A percentile compares a stretch with the other conserved stretches of the same genome.
Evolutionary conservation across 2,329 filamentous ascomycete genomes (phyloP).

Genomic region (Aspergillus uvarum): DNA sequence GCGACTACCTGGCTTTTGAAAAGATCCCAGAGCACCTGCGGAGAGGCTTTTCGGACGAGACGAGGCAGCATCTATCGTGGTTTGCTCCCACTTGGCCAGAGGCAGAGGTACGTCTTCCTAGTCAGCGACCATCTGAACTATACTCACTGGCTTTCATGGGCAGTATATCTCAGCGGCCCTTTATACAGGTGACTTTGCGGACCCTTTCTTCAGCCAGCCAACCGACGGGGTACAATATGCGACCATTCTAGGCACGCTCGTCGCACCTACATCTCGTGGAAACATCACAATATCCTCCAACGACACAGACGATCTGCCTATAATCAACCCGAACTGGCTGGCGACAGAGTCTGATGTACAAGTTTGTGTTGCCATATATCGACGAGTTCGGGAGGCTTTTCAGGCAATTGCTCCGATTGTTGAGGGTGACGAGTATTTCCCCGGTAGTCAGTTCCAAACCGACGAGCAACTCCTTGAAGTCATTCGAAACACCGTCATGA

Average conservation of each 20-base stretch:
- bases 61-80: constrained; percentile 23
- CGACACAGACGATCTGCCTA: constrained; percentile 36
- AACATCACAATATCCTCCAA: constrained; percentile 43
- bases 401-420: constrained; percentile 31
- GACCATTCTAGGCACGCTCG: constrained; percentile 24
- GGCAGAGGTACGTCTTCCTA: constrained; percentile 28
- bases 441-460: constrained; percentile 39
- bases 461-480: constrained; percentile 47
- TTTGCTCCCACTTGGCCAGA: constrained; percentile 42
- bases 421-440: constrained; percentile 38
- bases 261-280: constrained; percentile 47
- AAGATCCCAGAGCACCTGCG: constrained; percentile 28
- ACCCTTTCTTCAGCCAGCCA: constrained; percentile 25
- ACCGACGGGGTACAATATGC: constrained; percentile 27
- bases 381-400: constrained; percentile 44
- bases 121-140: background rate
- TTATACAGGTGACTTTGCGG: constrained; percentile 30
- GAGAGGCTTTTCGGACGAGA: constrained; percentile 18
- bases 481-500: constrained; percentile 32
- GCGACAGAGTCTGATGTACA: constrained; percentile 45
- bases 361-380: constrained; percentile 46
- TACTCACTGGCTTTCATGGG: background rate
- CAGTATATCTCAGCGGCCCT: constrained; percentile 31
- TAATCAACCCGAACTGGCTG: constrained; percentile 52
- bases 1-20: constrained; percentile 35